A percentile compares a stretch with the other conserved stretches of the same genome.
Evolutionary conservation across 192 early-diverging fungal genomes (phyloP).

Genomic region (Podila epicladia): DNA sequence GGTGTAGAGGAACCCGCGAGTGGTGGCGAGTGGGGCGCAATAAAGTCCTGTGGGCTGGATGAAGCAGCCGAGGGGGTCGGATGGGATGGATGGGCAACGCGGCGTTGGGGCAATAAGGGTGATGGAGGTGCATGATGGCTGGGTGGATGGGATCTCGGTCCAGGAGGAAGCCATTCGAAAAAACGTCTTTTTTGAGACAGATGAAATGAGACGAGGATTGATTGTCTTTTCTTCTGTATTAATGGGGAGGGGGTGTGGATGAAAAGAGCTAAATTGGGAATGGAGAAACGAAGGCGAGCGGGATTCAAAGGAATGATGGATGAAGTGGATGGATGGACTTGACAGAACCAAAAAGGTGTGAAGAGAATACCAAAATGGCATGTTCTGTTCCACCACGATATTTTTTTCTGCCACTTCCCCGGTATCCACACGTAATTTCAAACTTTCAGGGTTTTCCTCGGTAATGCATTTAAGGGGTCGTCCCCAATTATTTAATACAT

Average conservation of each 20-base stretch:
- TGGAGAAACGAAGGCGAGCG: background rate
- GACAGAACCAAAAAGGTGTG: too few species aligned
- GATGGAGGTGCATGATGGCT: conserved; percentile 24
- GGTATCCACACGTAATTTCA: too few species aligned
- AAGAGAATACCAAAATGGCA: too few species aligned
- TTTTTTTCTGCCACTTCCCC: too few species aligned
- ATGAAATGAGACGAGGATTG: conserved; percentile 1
- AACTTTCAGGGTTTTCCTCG: background rate
- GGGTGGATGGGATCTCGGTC: conserved; percentile 28
- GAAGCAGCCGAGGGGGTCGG: conserved; percentile 21
- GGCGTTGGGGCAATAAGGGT: conserved; percentile 11
- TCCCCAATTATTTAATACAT: background rate
- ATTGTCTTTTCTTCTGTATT: background rate
- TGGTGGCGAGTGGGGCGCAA: conserved; percentile 31
- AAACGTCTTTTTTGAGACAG: background rate
- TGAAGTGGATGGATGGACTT: background rate
- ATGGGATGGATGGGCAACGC: conserved; percentile 2
- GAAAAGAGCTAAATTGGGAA: background rate
- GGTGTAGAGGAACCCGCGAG: conserved; percentile 41
- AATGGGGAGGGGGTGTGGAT: too few species aligned
- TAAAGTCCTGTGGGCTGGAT: conserved; percentile 26
- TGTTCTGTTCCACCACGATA: too few species aligned
- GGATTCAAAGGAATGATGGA: background rate
- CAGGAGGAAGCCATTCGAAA: conserved; percentile 2
- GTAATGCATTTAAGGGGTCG: background rate